phyloP scores from a whole-genome alignment of 208 protist species.

The Borovskyia barvae region DNA sequence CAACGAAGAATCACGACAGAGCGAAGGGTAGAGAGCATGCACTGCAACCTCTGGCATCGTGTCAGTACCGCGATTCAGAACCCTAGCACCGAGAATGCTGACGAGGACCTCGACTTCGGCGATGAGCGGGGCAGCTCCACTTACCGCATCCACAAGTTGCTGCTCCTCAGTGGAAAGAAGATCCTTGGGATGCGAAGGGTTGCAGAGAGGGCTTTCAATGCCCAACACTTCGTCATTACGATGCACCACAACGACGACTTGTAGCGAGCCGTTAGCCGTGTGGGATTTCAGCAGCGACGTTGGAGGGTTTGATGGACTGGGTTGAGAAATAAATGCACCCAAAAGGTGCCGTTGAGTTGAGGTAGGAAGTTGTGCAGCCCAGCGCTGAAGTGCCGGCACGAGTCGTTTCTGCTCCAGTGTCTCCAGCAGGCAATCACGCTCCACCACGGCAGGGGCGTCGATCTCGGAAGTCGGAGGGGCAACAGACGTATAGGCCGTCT shows the following conservation, averaged over 20 bases:
- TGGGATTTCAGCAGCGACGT: not conserved
- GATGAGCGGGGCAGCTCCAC: constrained; percentile 50
- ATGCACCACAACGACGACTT: constrained; percentile 48
- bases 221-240: constrained; percentile 38
- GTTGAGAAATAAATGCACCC: constrained; percentile 56
- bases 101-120: constrained; percentile 45
- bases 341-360: constrained; percentile 37
- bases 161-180: constrained; percentile 66
- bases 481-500: not conserved
- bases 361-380: constrained; percentile 46
- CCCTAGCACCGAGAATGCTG: constrained; percentile 9
- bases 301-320: not conserved
- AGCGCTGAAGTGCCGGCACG: constrained; percentile 39
- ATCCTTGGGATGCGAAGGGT: constrained; percentile 48
- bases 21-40: constrained; percentile 14
- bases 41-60: not conserved
- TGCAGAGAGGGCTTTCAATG: constrained; percentile 60
- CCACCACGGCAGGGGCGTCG: not conserved
- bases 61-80: not conserved
- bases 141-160: constrained; percentile 62
- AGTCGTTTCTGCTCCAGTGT: constrained; percentile 84
- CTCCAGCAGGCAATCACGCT: constrained; percentile 38
- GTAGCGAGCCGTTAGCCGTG: constrained; percentile 16
- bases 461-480: no score
- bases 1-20: not conserved